These are phyloP conservation scores for Metrosideros polymorpha DNA, from an alignment of 441 rosid species.

Conservation along the genomic window DNA sequence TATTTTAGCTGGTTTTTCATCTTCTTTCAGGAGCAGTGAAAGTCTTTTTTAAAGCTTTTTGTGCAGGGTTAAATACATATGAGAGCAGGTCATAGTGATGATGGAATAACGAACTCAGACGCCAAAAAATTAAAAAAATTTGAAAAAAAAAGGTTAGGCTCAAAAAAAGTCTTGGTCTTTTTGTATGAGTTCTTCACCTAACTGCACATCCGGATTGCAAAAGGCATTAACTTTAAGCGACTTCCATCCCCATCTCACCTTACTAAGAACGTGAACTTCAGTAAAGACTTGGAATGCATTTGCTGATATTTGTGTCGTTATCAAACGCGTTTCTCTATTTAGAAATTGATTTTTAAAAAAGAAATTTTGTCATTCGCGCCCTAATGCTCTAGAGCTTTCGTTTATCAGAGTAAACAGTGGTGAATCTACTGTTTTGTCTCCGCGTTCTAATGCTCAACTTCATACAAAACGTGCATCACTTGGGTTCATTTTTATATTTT, in stretches of 20 bases:
- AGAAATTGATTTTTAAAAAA: too few relatives aligned
- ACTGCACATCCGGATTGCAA: too few relatives aligned
- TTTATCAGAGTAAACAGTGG: neutral
- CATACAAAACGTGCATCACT: neutral
- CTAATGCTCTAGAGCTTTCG: neutral
- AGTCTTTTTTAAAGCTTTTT: neutral
- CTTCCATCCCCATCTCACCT: neutral
- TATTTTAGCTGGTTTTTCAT: neutral
- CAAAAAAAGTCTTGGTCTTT: neutral
- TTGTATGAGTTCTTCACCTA: neutral
- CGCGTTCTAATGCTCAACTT: neutral
- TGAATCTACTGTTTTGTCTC: neutral
- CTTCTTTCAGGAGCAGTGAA: neutral
- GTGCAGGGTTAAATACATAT: neutral
- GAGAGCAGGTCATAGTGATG: neutral
- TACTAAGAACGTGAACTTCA: neutral
- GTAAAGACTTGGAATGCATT: neutral
- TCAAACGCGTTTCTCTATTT: too few relatives aligned
- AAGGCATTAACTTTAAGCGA: neutral
- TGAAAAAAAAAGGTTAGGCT: too few relatives aligned
- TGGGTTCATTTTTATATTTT: neutral
- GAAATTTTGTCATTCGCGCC: too few relatives aligned
- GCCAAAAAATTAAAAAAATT: neutral
- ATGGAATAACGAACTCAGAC: neutral
- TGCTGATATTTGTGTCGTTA: neutral